Percentiles rank a stretch among this genome's conserved stretches.
Evolutionary conservation across 148 eudicot genomes (phyloP).

Genomic region (Rhododendron kiyosumense): DNA sequence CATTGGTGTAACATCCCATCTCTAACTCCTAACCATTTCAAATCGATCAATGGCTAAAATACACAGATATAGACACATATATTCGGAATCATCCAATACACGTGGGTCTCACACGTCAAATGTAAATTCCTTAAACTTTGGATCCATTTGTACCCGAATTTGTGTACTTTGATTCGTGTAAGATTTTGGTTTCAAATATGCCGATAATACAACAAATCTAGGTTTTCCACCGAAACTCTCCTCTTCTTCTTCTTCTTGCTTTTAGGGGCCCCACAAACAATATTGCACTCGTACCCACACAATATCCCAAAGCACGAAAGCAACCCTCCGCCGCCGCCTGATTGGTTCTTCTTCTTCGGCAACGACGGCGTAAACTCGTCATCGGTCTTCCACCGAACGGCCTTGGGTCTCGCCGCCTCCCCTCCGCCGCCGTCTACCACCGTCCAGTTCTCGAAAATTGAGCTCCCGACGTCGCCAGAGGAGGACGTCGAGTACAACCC

Average conservation of each 20-base stretch:
- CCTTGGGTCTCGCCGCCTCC: background rate
- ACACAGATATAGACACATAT: too few species aligned
- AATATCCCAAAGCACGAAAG: constrained; percentile 27
- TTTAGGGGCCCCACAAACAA: constrained; percentile 22
- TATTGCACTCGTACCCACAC: constrained; percentile 22
- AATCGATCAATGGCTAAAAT: too few species aligned
- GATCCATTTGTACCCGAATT: too few species aligned
- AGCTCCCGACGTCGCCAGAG: constrained; percentile 3
- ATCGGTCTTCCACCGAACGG: background rate
- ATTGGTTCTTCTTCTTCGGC: background rate
- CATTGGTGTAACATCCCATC: background rate
- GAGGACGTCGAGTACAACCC: background rate
- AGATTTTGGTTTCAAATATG: background rate
- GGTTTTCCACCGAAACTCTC: background rate
- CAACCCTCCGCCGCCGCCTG: constrained; percentile 17
- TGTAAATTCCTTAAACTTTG: too few species aligned
- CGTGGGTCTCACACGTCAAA: too few species aligned
- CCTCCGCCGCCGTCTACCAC: background rate
- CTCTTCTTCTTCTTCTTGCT: constrained; percentile 1
- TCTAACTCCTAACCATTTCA: background rate
- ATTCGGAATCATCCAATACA: too few species aligned
- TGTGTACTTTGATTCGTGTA: too few species aligned
- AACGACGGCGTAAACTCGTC: background rate
- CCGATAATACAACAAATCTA: background rate
- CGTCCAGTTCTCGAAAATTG: constrained; percentile 12